Evolutionary conservation across 2,329 filamentous ascomycete species (phyloP).

Genomic region (Cytospora leucostoma): DNA sequence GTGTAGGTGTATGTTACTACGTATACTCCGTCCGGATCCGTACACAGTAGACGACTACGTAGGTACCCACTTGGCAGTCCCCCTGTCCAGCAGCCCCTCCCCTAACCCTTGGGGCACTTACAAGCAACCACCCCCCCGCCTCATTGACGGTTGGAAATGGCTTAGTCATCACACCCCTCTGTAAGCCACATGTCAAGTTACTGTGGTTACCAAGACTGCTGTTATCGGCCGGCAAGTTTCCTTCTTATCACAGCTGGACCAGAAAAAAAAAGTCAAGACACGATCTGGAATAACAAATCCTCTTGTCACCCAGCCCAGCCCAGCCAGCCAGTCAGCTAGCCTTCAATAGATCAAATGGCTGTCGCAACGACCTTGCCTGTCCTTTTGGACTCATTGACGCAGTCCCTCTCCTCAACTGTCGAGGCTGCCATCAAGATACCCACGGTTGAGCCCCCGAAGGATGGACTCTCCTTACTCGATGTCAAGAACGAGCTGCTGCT

Average conservation of each 20-base stretch:
- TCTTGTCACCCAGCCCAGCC: background rate
- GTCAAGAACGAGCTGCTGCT: slow-evolving; percentile 97
- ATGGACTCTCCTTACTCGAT: slow-evolving; percentile 93
- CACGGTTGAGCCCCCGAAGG: slow-evolving; percentile 70
- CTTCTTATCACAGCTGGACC: background rate
- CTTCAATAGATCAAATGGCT: slow-evolving; percentile 32
- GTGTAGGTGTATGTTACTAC: background rate
- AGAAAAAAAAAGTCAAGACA: slow-evolving; percentile 23
- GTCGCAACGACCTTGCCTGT: slow-evolving; percentile 41
- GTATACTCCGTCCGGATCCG: too few species aligned
- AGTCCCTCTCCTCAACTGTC: slow-evolving; percentile 63
- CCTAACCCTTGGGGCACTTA: too few species aligned
- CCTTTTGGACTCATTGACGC: slow-evolving; percentile 57
- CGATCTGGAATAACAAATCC: background rate
- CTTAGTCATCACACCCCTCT: too few species aligned
- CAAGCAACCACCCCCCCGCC: too few species aligned
- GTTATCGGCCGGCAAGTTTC: slow-evolving; percentile 5
- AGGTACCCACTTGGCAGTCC: too few species aligned
- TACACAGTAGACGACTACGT: too few species aligned
- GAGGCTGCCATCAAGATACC: slow-evolving; percentile 65
- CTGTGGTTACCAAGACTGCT: too few species aligned
- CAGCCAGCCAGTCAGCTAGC: background rate
- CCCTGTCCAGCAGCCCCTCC: too few species aligned
- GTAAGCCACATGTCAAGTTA: too few species aligned
- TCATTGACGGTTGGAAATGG: too few species aligned